These are phyloP conservation scores for Candolleomyces efflorescens DNA, from an alignment of 768 basidiomycete species.

Conservation along the genomic window DNA sequence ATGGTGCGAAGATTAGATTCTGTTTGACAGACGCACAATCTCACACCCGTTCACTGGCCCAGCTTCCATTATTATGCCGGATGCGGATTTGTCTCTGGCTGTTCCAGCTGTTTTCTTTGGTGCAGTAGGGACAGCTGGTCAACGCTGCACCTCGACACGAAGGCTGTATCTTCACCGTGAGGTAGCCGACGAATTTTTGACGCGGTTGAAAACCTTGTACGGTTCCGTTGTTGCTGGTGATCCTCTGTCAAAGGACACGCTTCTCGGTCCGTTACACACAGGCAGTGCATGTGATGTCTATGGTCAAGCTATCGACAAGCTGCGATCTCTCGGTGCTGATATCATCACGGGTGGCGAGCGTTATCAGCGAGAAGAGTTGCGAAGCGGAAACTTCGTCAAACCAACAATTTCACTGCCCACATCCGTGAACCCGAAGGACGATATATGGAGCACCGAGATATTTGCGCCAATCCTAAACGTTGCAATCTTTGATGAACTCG, in stretches of 20 bases:
- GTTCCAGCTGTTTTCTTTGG: slow-evolving; percentile 92
- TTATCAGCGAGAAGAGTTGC: slow-evolving; percentile 47
- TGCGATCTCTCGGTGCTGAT: slow-evolving; percentile 65
- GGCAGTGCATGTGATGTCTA: slow-evolving; percentile 65
- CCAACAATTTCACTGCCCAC: slow-evolving; percentile 79
- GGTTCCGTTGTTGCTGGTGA: slow-evolving; percentile 74
- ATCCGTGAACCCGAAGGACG: slow-evolving; percentile 46
- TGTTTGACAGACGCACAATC: neutral
- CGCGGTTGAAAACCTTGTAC: slow-evolving; percentile 72
- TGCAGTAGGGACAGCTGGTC: slow-evolving; percentile 77
- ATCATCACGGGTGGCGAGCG: slow-evolving; percentile 69
- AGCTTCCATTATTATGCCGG: slow-evolving; percentile 92
- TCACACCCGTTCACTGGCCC: slow-evolving; percentile 16
- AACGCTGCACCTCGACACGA: slow-evolving; percentile 88
- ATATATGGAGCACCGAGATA: slow-evolving; percentile 74
- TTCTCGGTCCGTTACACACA: slow-evolving; percentile 87
- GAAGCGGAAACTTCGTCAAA: slow-evolving; percentile 81
- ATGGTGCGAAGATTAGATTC: slow-evolving; percentile 50
- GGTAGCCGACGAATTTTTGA: slow-evolving; percentile 74
- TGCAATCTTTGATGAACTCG: slow-evolving; percentile 80
- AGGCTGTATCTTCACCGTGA: slow-evolving; percentile 83
- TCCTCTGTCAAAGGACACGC: slow-evolving; percentile 66
- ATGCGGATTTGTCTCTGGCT: slow-evolving; percentile 88
- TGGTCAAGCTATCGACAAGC: slow-evolving; percentile 51
- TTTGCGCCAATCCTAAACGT: slow-evolving; percentile 91